These are phyloP conservation scores for Candida hungchunana DNA, from an alignment of 805 yeast genomes.

Conservation along the genomic window DNA sequence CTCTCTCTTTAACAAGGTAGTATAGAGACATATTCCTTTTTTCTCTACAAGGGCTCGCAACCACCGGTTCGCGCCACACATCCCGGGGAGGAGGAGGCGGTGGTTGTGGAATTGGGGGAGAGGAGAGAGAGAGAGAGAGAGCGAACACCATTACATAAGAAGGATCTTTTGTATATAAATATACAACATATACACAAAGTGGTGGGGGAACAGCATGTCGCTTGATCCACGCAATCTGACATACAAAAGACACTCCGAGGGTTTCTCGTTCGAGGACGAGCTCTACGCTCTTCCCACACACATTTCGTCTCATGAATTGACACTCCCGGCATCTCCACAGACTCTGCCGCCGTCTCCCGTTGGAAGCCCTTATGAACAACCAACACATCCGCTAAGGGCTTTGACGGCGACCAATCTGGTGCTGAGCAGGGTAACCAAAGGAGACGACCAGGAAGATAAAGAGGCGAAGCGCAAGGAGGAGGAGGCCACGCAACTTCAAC, in stretches of 20 bases:
- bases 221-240: constrained; percentile 18
- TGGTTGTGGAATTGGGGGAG: too few relatives aligned
- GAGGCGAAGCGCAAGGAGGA: constrained; percentile 3
- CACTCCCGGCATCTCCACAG: constrained; percentile 8
- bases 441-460: constrained; percentile 8
- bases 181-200: background rate
- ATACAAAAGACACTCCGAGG: background rate
- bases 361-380: constrained; percentile 20
- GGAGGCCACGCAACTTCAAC: constrained; percentile 4
- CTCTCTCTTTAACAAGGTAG: too few relatives aligned
- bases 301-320: constrained; percentile 23
- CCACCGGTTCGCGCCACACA: too few relatives aligned
- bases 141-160: too few relatives aligned
- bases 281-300: constrained; percentile 23
- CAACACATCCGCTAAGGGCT: constrained; percentile 26
- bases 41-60: too few relatives aligned
- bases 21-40: too few relatives aligned
- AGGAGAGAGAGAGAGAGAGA: too few relatives aligned
- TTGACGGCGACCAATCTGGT: constrained; percentile 23
- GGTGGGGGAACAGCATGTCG: too few relatives aligned
- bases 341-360: constrained; percentile 25
- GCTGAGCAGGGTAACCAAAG: constrained; percentile 21
- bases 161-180: background rate
- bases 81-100: too few relatives aligned
- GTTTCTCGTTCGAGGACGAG: constrained; percentile 1